Evolutionary conservation across 208 protist species (phyloP), one percentile per base, ranked within the genome.

Genomic region (Crithidia fasciculata): DNA sequence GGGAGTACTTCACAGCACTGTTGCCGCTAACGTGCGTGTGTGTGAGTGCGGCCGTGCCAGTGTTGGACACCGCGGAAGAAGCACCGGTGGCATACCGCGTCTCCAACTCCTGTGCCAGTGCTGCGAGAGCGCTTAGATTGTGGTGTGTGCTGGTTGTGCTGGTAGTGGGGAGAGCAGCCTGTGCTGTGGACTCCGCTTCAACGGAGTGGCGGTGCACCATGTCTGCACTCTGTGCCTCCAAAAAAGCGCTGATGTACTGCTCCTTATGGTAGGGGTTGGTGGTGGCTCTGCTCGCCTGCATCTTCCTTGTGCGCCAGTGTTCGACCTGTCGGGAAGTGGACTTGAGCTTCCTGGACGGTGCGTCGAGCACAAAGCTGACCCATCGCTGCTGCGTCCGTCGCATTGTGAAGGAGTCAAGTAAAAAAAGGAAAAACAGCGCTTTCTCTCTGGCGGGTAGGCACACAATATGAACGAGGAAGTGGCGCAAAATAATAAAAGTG

Each of bases 191-290:
- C 28, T 47, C 8, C 7, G 54, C 67, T 50, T 52, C 52, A 4
- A 67, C 61, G 13, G 47, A 45, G n/a, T 72, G 52, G n/a, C 39
- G 36, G 37, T 80, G 81, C 40, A 69, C 66, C 18, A 76, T 62
- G 3, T 8, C 53, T 2, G 69, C 73, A 63, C 86, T 91, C 44
- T 90, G 75, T 5, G 89, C 83, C 72, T 91, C 81, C 2, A 94
- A 19, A 73, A 83, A 94, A 0, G 89, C 89, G 40, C 54, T 83
- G 60, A 94, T 84, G 73, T 94, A 94, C 73, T 94, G 86, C 6
- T 76, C 84, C 55, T 90, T 94, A 72, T 85, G 66, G 52, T 85
- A 87, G 5, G 60, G 28, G 62, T 83, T 90, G 13, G 84, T 84
- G 7, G 50, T 65, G 16, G n/a, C 19, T 5, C 44, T 65, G n/a